These are phyloP conservation scores for Phytopythium aichiense DNA, from an alignment of 352 stramenopile genomes.

Conservation along the genomic window DNA sequence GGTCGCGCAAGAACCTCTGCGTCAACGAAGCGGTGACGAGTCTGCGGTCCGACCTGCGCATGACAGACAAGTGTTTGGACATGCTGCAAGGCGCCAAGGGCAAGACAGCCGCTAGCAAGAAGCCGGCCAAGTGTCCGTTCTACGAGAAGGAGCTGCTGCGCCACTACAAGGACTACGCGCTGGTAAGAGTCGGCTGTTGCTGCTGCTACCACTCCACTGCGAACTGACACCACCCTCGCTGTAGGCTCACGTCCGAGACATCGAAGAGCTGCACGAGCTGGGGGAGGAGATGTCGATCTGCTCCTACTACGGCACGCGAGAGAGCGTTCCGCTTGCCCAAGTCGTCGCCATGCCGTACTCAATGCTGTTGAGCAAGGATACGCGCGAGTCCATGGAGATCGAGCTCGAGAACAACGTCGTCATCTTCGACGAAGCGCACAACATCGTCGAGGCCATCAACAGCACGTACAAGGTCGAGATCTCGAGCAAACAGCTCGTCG, in stretches of 20 bases:
- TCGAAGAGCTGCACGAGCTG: conserved; percentile 94
- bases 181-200: conserved; percentile 32
- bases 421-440: conserved; percentile 99
- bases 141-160: conserved; percentile 74
- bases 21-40: conserved; percentile 68
- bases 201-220: background rate
- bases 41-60: conserved; percentile 67
- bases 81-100: conserved; percentile 76
- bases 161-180: conserved; percentile 73
- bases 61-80: conserved; percentile 83
- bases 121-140: conserved; percentile 68
- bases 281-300: conserved; percentile 91
- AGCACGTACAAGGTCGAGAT: conserved; percentile 84
- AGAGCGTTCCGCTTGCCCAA: conserved; percentile 88
- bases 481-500: conserved; percentile 69
- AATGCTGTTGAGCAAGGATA: conserved; percentile 90
- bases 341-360: conserved; percentile 91
- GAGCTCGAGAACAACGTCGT: conserved; percentile 89
- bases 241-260: conserved; percentile 87
- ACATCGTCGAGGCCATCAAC: conserved; percentile 96
- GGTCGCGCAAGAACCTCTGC: conserved; percentile 84
- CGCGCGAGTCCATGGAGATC: conserved; percentile 88
- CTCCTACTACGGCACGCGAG: conserved; percentile 95
- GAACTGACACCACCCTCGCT: too few relatives aligned
- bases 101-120: conserved; percentile 36